These are phyloP conservation scores for Sporothrix pallida DNA, from an alignment of 2,329 filamentous ascomycete genomes.

Conservation along the genomic window DNA sequence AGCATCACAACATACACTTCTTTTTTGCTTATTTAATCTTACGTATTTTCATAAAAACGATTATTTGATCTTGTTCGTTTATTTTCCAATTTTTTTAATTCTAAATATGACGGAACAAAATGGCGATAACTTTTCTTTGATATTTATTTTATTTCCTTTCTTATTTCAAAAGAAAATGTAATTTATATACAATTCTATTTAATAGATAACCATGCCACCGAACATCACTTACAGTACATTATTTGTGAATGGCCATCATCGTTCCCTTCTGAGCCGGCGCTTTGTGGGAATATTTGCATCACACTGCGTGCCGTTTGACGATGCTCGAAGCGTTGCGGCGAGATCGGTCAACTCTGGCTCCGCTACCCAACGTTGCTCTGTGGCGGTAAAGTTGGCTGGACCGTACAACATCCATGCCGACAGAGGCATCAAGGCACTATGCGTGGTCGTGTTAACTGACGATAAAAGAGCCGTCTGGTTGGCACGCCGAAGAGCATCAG, in stretches of 20 bases:
- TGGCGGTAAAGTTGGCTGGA: conserved; percentile 42
- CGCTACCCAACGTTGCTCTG: conserved; percentile 28
- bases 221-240: too few species aligned
- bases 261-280: too few species aligned
- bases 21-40: neutral
- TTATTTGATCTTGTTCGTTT: neutral
- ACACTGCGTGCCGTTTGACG: conserved; percentile 24
- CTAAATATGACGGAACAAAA: too few species aligned
- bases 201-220: neutral
- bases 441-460: conserved; percentile 30
- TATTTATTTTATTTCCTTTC: neutral
- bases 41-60: neutral
- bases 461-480: conserved; percentile 28
- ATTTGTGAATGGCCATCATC: too few species aligned
- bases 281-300: too few species aligned
- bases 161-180: neutral
- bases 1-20: neutral
- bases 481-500: conserved; percentile 45
- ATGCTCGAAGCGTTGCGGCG: neutral
- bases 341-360: conserved; percentile 32
- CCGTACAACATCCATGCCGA: conserved; percentile 52
- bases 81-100: neutral
- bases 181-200: neutral
- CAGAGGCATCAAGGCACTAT: conserved; percentile 45
- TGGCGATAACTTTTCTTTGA: too few species aligned